Conservation (phyloP, 768 basidiomycete species). For the Vishniacozyma victoriae region DNA sequence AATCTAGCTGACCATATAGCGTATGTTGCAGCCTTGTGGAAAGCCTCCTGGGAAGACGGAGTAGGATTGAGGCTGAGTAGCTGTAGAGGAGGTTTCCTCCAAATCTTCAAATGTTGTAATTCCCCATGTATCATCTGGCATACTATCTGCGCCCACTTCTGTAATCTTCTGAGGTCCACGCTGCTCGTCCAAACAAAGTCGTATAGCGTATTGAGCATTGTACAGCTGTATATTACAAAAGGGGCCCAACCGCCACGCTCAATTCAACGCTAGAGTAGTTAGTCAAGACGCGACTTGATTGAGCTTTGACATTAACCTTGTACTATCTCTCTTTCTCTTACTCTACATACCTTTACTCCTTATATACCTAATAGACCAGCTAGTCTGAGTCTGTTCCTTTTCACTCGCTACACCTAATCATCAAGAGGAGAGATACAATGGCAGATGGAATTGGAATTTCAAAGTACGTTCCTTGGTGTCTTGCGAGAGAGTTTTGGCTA, state of each 20-base stretch:
- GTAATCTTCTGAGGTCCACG: too few relatives aligned
- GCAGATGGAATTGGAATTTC: constrained; percentile 45
- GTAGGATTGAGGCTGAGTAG: too few relatives aligned
- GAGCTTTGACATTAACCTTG: not conserved
- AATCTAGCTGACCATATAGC: constrained; percentile 50
- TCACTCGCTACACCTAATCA: not conserved
- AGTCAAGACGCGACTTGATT: not conserved
- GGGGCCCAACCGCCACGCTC: too few relatives aligned
- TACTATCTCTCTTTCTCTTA: not conserved
- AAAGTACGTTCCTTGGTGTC: constrained; percentile 31
- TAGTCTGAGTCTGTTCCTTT: too few relatives aligned
- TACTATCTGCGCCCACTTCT: too few relatives aligned
- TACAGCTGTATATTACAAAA: too few relatives aligned
- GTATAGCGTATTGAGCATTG: too few relatives aligned
- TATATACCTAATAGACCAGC: too few relatives aligned
- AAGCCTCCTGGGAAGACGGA: constrained; percentile 81
- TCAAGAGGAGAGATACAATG: constrained; percentile 24
- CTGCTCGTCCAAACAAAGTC: too few relatives aligned
- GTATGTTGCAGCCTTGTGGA: constrained; percentile 91
- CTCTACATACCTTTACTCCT: not conserved
- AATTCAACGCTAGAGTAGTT: too few relatives aligned
- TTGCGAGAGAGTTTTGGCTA: not conserved
- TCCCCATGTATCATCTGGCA: not conserved
- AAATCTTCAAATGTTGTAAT: not conserved
- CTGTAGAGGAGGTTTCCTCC: not conserved